phyloP scores from a whole-genome alignment of 305 asterid genomes.

The Fraxinus ornus region DNA sequence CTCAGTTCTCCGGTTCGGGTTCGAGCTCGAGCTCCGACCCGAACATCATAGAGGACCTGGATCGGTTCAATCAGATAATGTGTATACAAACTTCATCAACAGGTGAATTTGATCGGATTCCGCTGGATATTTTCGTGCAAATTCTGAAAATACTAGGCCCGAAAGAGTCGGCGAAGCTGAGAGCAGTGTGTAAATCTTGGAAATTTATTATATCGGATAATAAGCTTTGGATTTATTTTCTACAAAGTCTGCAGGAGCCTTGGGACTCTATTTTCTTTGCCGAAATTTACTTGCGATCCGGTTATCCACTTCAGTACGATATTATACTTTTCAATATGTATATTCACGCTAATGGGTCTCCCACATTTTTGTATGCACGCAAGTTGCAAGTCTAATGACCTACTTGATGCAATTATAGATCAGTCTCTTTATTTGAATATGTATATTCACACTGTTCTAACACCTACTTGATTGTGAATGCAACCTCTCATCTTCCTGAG shows the following conservation, averaged over 20 bases:
- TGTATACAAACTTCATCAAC: slow-evolving; percentile 53
- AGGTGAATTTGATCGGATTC: slow-evolving; percentile 83
- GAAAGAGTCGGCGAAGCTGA: slow-evolving; percentile 62
- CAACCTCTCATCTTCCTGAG: neutral
- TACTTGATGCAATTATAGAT: neutral
- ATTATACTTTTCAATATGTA: neutral
- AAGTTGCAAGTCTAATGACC: neutral
- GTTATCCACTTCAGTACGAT: slow-evolving; percentile 71
- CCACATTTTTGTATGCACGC: neutral
- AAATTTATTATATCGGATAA: slow-evolving; percentile 66
- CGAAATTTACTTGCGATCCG: slow-evolving; percentile 70
- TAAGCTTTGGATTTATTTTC: slow-evolving; percentile 85
- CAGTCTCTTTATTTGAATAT: neutral
- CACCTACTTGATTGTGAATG: neutral
- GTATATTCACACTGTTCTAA: neutral
- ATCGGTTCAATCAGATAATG: slow-evolving; percentile 52
- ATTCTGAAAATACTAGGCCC: slow-evolving; percentile 72
- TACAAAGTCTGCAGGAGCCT: slow-evolving; percentile 68
- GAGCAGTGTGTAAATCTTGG: slow-evolving; percentile 79
- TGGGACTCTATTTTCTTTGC: slow-evolving; percentile 81
- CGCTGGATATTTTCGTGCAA: slow-evolving; percentile 63
- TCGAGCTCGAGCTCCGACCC: slow-evolving; percentile 30
- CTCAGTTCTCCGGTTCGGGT: slow-evolving; percentile 42
- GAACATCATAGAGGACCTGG: slow-evolving; percentile 36
- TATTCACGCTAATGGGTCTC: neutral